These are phyloP conservation scores for Tricholoma furcatifolium DNA, from an alignment of 768 basidiomycete species.

Conservation along the genomic window DNA sequence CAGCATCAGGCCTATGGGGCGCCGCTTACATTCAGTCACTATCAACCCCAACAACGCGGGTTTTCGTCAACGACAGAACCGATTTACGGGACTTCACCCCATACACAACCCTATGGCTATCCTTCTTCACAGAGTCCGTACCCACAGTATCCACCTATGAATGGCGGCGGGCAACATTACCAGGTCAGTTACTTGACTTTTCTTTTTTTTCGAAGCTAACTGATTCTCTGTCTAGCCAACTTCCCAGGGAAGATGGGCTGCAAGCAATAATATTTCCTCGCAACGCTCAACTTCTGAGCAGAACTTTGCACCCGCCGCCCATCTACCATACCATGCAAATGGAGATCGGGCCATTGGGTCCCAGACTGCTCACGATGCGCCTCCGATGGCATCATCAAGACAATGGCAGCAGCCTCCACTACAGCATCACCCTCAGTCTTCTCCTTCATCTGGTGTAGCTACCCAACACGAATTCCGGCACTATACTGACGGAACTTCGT, in stretches of 20 bases:
- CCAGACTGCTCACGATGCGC: neutral
- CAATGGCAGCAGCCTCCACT: conserved; percentile 13
- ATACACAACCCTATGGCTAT: conserved; percentile 23
- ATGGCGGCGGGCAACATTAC: conserved; percentile 12
- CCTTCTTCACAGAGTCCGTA: conserved; percentile 13
- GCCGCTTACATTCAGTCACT: conserved; percentile 44
- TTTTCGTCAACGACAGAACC: conserved; percentile 28
- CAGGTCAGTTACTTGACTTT: conserved; percentile 10
- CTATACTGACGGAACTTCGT: conserved; percentile 27
- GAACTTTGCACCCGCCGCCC: neutral
- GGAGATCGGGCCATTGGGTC: conserved; percentile 17
- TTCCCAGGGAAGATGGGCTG: conserved; percentile 17
- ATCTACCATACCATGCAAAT: conserved; percentile 4
- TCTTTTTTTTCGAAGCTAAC: neutral
- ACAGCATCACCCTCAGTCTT: conserved; percentile 20
- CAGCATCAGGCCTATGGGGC: conserved; percentile 19
- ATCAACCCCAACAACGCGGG: conserved; percentile 42
- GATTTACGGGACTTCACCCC: conserved; percentile 15
- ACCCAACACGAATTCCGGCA: conserved; percentile 25
- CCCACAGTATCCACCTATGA: conserved; percentile 13
- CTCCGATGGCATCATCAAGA: neutral
- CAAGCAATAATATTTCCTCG: conserved; percentile 17
- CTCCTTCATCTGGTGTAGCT: conserved; percentile 17
- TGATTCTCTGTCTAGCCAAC: conserved; percentile 4
- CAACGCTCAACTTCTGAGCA: conserved; percentile 15